A percentile compares a stretch with the other conserved stretches of the same genome.
Conservation (phyloP, 192 early-diverging fungal species). For the Umbelopsis isabellina region DNA sequence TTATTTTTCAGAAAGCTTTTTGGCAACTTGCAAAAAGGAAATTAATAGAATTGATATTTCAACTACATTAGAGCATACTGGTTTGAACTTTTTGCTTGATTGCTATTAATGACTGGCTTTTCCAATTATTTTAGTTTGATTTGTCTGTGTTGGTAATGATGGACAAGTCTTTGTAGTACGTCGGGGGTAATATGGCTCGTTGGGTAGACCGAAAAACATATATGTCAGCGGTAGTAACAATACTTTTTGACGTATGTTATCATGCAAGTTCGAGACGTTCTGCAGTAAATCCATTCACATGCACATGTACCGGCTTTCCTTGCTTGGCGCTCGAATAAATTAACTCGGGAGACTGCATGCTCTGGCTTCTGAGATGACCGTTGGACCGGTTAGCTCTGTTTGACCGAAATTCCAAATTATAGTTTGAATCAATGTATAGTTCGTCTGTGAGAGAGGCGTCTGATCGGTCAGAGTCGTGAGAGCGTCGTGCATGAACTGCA, state of each 20-base stretch:
- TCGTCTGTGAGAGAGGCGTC: not conserved
- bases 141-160: no score
- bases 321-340: not conserved
- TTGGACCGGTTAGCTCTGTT: not conserved
- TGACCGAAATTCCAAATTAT: not conserved
- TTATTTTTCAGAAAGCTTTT: no score
- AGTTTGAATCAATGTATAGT: not conserved
- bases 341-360: not conserved
- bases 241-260: not conserved
- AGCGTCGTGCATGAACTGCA: not conserved
- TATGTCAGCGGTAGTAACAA: not conserved
- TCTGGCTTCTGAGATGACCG: not conserved
- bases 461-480: not conserved
- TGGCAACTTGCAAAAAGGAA: no score
- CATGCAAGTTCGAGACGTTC: not conserved
- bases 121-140: no score
- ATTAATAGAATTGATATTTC: no score
- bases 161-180: no score
- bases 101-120: no score
- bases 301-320: constrained; percentile 8
- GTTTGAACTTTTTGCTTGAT: no score
- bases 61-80: no score
- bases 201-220: no score
- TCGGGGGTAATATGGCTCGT: no score
- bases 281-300: not conserved